phyloP scores from a whole-genome alignment of 106 monocot species.

The Chionographis japonica region DNA sequence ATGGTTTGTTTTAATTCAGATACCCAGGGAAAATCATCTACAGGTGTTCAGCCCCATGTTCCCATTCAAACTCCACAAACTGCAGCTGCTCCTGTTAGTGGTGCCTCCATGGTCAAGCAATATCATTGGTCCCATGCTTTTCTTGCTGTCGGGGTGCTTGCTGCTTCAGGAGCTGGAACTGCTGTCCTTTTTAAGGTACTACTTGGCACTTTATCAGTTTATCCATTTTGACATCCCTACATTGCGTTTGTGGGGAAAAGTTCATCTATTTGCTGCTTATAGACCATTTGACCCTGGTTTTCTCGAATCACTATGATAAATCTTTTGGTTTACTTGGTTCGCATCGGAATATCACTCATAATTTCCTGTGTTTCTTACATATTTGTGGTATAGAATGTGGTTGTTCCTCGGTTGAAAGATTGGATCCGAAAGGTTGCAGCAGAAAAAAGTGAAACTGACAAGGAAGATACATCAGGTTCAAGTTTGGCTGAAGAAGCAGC shows the following conservation, averaged over 20 bases:
- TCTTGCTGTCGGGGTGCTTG: conserved; percentile 61
- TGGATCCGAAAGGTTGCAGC: conserved; percentile 70
- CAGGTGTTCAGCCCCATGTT: conserved; percentile 25
- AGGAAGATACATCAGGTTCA: conserved; percentile 34
- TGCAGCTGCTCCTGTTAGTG: conserved; percentile 19
- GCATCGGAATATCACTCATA: too few relatives aligned
- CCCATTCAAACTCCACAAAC: conserved; percentile 29
- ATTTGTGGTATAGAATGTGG: conserved; percentile 39
- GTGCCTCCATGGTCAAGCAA: conserved; percentile 21
- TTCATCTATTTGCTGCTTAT: too few relatives aligned
- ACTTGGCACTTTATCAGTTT: background rate
- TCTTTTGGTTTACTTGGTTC: too few relatives aligned
- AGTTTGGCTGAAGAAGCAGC: conserved; percentile 62
- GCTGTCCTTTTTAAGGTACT: conserved; percentile 80
- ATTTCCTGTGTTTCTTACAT: background rate
- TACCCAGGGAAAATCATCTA: conserved; percentile 27
- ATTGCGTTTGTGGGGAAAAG: background rate
- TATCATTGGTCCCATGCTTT: conserved; percentile 70
- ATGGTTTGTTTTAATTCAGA: conserved; percentile 15
- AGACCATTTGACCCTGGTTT: too few relatives aligned
- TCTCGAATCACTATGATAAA: too few relatives aligned
- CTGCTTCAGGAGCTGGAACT: conserved; percentile 81
- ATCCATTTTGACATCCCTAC: background rate
- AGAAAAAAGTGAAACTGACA: conserved; percentile 49
- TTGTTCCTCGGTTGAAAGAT: conserved; percentile 74